These are phyloP conservation scores for Jamesozyma hellenica DNA, from an alignment of 805 yeast genomes.

Conservation along the genomic window DNA sequence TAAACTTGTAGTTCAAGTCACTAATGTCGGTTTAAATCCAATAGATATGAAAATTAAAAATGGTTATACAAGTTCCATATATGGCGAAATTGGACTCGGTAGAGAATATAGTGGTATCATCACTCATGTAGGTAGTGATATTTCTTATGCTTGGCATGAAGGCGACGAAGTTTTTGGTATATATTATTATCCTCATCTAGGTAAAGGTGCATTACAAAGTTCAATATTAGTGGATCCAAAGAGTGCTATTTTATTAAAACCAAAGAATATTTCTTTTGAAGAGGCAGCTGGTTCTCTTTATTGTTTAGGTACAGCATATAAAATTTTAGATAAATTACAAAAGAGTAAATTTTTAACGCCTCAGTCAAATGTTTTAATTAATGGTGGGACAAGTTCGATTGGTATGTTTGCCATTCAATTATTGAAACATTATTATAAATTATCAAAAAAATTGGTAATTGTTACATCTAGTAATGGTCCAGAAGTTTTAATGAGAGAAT, in stretches of 20 bases:
- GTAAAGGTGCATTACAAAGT: constrained; percentile 50
- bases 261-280: constrained; percentile 36
- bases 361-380: constrained; percentile 44
- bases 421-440: constrained; percentile 40
- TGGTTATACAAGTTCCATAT: constrained; percentile 41
- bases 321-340: constrained; percentile 30
- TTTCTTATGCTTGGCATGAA: constrained; percentile 31
- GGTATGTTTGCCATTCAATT: constrained; percentile 56
- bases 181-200: constrained; percentile 39
- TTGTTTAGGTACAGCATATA: constrained; percentile 54
- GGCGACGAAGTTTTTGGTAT: constrained; percentile 64
- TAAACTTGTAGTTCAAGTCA: constrained; percentile 48
- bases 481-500: constrained; percentile 32
- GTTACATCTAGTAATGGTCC: constrained; percentile 49
- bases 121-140: constrained; percentile 42
- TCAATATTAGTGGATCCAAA: constrained; percentile 45
- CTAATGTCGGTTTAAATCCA: constrained; percentile 53
- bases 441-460: constrained; percentile 41
- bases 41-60: constrained; percentile 53
- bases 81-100: constrained; percentile 55
- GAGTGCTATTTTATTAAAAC: constrained; percentile 38
- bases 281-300: constrained; percentile 59
- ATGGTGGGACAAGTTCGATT: constrained; percentile 71
- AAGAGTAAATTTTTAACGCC: constrained; percentile 25
- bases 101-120: constrained; percentile 59